A percentile compares a stretch with the other conserved stretches of the same genome.
phyloP scores from a whole-genome alignment of 495 filamentous ascomycete genomes.

The Hamigera avellanea region DNA sequence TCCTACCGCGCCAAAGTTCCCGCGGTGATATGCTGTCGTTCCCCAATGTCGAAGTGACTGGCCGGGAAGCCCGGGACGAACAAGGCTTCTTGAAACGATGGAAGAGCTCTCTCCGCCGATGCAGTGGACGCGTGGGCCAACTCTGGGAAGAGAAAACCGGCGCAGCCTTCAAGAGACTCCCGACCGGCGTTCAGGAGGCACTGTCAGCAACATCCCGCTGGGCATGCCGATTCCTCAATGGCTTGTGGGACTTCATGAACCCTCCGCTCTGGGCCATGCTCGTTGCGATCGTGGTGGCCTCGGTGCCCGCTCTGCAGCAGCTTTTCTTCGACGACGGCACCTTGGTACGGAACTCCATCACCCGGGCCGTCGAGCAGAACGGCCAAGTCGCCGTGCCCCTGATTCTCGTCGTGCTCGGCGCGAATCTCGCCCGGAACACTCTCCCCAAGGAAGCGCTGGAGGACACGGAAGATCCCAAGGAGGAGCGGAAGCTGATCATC shows the following conservation, averaged over 20 bases:
- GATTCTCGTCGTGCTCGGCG: constrained; percentile 92
- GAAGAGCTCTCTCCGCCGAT: constrained; percentile 12
- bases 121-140: constrained; percentile 7
- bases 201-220: constrained; percentile 33
- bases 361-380: constrained; percentile 70
- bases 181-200: constrained; percentile 41
- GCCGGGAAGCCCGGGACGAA: constrained; percentile 5
- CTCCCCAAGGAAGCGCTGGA: constrained; percentile 43
- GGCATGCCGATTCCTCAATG: constrained; percentile 43
- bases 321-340: constrained; percentile 84
- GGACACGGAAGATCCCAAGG: constrained; percentile 45
- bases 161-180: constrained; percentile 37
- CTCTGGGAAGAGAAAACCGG: constrained; percentile 13
- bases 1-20: constrained; percentile 29
- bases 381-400: constrained; percentile 88
- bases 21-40: constrained; percentile 29
- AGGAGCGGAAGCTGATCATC: constrained; percentile 69
- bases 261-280: constrained; percentile 97
- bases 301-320: constrained; percentile 69
- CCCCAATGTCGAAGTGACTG: constrained; percentile 28
- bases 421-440: constrained; percentile 77
- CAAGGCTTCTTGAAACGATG: constrained; percentile 10
- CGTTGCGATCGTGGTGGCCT: constrained; percentile 75
- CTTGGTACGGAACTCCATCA: constrained; percentile 88
- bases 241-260: constrained; percentile 91